These are phyloP conservation scores for Tolypocladium ovalisporum DNA, from an alignment of 2,329 filamentous ascomycete species.

Conservation along the genomic window DNA sequence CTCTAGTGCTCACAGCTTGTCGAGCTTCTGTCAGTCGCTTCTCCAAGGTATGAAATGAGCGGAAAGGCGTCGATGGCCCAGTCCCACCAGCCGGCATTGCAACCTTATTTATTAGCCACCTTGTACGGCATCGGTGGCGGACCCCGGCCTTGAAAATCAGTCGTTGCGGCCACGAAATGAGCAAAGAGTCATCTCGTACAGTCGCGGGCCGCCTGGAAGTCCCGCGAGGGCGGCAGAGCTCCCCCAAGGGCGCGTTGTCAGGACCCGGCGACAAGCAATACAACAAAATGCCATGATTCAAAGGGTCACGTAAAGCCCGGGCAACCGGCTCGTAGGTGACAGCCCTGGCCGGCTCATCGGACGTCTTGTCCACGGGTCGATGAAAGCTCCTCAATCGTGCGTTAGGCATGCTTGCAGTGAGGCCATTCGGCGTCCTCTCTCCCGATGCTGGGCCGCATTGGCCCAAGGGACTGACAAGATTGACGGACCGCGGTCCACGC, in stretches of 20 bases:
- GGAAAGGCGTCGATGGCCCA: neutral
- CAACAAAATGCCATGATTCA: neutral
- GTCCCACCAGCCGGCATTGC: neutral
- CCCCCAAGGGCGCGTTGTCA: too few species aligned
- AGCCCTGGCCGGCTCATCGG: neutral
- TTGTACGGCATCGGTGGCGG: neutral
- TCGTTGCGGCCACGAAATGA: neutral
- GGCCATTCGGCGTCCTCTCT: neutral
- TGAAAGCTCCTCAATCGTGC: neutral
- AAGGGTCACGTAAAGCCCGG: neutral
- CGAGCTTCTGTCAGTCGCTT: neutral
- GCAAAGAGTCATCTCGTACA: too few species aligned
- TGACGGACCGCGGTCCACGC: neutral
- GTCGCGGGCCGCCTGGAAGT: neutral
- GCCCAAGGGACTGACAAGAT: neutral
- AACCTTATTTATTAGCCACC: neutral
- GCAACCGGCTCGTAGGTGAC: neutral
- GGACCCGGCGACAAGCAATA: too few species aligned
- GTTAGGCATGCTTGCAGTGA: neutral
- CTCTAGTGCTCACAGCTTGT: neutral
- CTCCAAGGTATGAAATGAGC: neutral
- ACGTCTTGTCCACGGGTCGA: neutral
- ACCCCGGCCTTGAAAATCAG: neutral
- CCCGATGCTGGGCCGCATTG: neutral
- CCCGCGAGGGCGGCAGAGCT: too few species aligned